A percentile compares a stretch with the other conserved stretches of the same genome.
Conservation (phyloP, 768 basidiomycete genomes). For the Pisolithus albus region DNA sequence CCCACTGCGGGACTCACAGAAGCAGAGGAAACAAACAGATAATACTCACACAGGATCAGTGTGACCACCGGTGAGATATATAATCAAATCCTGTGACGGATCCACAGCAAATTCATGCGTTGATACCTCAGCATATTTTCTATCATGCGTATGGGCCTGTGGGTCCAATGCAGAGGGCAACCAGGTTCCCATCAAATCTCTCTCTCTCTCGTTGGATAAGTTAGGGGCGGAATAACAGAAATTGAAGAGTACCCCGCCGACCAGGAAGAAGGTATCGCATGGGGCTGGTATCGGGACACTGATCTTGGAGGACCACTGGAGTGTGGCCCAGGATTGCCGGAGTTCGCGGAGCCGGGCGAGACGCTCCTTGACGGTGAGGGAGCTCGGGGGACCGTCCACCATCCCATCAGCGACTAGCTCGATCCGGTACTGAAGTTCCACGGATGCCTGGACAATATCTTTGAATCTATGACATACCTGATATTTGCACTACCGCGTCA, state of each 20-base stretch:
- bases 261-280: conserved; percentile 53
- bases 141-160: conserved; percentile 9
- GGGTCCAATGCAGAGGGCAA: conserved; percentile 12
- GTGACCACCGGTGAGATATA: conserved; percentile 30
- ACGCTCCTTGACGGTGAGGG: conserved; percentile 22
- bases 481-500: background rate
- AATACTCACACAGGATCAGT: conserved; percentile 10
- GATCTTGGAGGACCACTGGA: conserved; percentile 20
- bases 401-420: conserved; percentile 36
- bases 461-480: conserved; percentile 20
- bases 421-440: conserved; percentile 32
- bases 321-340: conserved; percentile 30
- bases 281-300: conserved; percentile 27
- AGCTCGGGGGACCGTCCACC: conserved; percentile 12
- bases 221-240: conserved; percentile 18
- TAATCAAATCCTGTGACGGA: conserved; percentile 54
- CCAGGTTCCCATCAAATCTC: conserved; percentile 15
- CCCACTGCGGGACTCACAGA: too few relatives aligned
- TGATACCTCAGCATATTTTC: conserved; percentile 32
- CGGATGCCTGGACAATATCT: conserved; percentile 18
- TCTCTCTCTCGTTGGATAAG: conserved; percentile 25
- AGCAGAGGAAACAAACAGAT: too few relatives aligned
- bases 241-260: conserved; percentile 52
- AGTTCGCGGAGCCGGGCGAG: conserved; percentile 29
- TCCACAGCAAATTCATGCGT: conserved; percentile 59